phyloP scores from a whole-genome alignment of 1,139 yeast species.

The Sporopachydermia cereana region DNA sequence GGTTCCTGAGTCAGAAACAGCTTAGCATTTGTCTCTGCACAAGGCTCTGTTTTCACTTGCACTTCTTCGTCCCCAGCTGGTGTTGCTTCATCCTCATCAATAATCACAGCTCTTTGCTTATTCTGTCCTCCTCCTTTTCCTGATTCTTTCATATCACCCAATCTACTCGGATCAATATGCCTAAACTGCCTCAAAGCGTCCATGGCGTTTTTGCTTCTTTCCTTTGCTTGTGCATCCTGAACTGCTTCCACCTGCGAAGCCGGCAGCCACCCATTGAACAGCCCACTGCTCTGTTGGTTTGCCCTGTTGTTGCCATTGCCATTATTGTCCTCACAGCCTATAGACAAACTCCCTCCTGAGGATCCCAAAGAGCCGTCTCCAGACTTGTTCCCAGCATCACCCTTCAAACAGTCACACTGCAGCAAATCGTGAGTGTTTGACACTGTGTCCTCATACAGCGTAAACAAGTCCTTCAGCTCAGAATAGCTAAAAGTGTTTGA shows the following conservation, averaged over 20 bases:
- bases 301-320: too few species aligned
- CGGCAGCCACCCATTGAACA: conserved; percentile 32
- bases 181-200: conserved; percentile 44
- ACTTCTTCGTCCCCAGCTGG: too few species aligned
- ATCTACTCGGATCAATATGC: conserved; percentile 40
- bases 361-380: background rate
- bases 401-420: conserved; percentile 46
- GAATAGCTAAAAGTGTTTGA: conserved; percentile 28
- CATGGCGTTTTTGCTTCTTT: conserved; percentile 26
- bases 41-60: too few species aligned
- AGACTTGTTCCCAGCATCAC: too few species aligned
- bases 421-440: conserved; percentile 81
- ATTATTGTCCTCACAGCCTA: too few species aligned
- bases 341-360: too few species aligned
- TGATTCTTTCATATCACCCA: too few species aligned
- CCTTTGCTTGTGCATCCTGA: conserved; percentile 17
- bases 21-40: background rate
- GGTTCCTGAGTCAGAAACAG: background rate
- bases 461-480: conserved; percentile 69
- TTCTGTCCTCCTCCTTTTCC: too few species aligned
- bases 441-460: conserved; percentile 36
- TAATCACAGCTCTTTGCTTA: too few species aligned
- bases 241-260: conserved; percentile 33
- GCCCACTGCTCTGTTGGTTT: background rate
- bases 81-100: too few species aligned